These are phyloP conservation scores for Creolimax fragrantissima DNA, from an alignment of 78 protist species.

Conservation along the genomic window DNA sequence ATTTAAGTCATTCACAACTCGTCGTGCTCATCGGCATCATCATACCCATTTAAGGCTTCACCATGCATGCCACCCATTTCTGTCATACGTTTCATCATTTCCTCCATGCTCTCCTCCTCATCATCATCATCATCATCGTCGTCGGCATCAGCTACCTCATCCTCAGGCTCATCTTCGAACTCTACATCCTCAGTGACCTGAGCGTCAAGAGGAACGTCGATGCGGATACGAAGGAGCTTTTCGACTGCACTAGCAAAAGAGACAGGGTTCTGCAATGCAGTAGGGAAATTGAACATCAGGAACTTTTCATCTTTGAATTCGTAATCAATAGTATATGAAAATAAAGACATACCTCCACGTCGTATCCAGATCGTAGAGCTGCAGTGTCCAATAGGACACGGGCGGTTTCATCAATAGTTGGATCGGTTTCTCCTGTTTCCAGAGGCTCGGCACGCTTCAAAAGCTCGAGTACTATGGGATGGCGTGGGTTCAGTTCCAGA, in stretches of 20 bases:
- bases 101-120: neutral
- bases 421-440: conserved; percentile 30
- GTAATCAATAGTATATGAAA: no score
- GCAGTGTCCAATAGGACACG: conserved; percentile 72
- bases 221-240: conserved; percentile 28
- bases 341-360: neutral
- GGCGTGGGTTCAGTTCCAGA: conserved; percentile 84
- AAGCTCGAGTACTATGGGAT: conserved; percentile 71
- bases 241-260: conserved; percentile 58
- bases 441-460: conserved; percentile 14
- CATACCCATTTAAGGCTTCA: neutral
- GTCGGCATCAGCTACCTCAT: conserved; percentile 7
- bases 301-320: no score
- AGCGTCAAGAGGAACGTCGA: conserved; percentile 40
- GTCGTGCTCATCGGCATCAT: neutral
- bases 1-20: neutral
- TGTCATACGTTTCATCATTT: neutral
- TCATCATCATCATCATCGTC: conserved; percentile 16
- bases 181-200: conserved; percentile 33
- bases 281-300: no score
- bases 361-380: conserved; percentile 63
- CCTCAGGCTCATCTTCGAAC: conserved; percentile 15
- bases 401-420: conserved; percentile 48
- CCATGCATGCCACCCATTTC: neutral
- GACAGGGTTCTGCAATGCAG: conserved; percentile 57